phyloP scores from a whole-genome alignment of 805 yeast genomes.

The Metschnikowia noctiluminum region DNA sequence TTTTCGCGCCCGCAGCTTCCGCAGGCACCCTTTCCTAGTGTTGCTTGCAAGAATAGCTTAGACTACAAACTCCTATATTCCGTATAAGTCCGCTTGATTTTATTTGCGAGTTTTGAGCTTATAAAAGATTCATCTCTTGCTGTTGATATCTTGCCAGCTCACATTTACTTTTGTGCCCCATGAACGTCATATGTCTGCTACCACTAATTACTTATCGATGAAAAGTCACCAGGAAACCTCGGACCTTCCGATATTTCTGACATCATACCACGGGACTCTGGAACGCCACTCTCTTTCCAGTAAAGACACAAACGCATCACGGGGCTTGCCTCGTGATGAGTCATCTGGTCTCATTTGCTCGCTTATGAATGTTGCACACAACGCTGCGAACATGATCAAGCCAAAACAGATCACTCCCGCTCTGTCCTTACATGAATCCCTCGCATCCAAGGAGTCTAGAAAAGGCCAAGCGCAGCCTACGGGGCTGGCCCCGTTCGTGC shows the following conservation, averaged over 20 bases:
- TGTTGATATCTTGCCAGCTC: too few relatives aligned
- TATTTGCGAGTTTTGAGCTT: too few relatives aligned
- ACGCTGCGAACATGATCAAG: slow-evolving; percentile 34
- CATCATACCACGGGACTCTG: neutral
- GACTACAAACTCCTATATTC: neutral
- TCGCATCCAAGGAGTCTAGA: neutral
- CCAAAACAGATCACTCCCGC: neutral
- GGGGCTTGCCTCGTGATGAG: slow-evolving; percentile 8
- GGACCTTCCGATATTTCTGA: neutral
- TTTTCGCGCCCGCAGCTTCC: neutral
- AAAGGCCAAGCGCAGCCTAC: neutral
- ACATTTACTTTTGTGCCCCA: neutral
- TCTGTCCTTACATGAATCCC: neutral
- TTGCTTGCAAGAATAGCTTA: neutral
- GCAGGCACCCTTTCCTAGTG: neutral
- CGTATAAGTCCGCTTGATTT: too few relatives aligned
- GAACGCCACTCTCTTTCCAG: neutral
- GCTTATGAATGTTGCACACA: slow-evolving; percentile 46
- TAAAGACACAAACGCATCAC: neutral
- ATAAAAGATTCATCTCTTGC: too few relatives aligned
- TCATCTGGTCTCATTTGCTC: slow-evolving; percentile 41
- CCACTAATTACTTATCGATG: neutral
- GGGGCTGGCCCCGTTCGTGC: neutral
- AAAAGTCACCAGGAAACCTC: neutral
- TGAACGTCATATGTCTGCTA: neutral